Conservation (phyloP, 2,329 filamentous ascomycete genomes). For the Xylariaceae sp. region DNA sequence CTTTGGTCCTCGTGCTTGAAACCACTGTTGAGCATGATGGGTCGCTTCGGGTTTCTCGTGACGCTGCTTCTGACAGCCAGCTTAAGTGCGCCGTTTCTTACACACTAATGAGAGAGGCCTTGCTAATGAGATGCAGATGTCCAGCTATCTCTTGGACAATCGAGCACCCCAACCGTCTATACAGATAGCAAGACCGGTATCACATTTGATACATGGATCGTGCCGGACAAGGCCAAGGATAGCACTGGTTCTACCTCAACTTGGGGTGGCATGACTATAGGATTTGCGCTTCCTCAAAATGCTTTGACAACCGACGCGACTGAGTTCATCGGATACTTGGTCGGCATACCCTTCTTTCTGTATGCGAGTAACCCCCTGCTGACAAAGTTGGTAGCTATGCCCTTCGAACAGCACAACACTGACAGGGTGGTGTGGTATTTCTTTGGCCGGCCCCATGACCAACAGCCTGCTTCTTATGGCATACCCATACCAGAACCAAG, state of each 20-base stretch:
- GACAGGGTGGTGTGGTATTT: conserved; percentile 65
- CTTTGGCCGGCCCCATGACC: conserved; percentile 64
- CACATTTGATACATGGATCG: conserved; percentile 58
- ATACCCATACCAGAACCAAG: conserved; percentile 59
- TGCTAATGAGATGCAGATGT: conserved; percentile 36
- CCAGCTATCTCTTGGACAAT: conserved; percentile 34
- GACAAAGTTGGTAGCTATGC: conserved; percentile 48
- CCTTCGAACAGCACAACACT: conserved; percentile 51
- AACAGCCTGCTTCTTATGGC: conserved; percentile 64
- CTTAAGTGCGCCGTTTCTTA: conserved; percentile 27
- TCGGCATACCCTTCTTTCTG: conserved; percentile 39
- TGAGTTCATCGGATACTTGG: conserved; percentile 67
- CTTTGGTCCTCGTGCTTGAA: conserved; percentile 13
- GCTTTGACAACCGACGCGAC: conserved; percentile 54
- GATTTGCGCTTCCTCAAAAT: conserved; percentile 59
- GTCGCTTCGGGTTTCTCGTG: conserved; percentile 30
- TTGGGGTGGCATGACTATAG: conserved; percentile 57
- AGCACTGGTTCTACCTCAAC: conserved; percentile 44
- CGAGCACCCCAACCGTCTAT: conserved; percentile 44
- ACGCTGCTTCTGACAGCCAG: conserved; percentile 37
- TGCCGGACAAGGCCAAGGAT: conserved; percentile 40
- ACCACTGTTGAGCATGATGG: conserved; percentile 31
- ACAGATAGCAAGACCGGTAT: conserved; percentile 59
- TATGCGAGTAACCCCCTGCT: not conserved
- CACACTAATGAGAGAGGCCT: not conserved